Conservation (phyloP, 2,329 filamentous ascomycete species). For the Ceratocystis lukuohia region DNA sequence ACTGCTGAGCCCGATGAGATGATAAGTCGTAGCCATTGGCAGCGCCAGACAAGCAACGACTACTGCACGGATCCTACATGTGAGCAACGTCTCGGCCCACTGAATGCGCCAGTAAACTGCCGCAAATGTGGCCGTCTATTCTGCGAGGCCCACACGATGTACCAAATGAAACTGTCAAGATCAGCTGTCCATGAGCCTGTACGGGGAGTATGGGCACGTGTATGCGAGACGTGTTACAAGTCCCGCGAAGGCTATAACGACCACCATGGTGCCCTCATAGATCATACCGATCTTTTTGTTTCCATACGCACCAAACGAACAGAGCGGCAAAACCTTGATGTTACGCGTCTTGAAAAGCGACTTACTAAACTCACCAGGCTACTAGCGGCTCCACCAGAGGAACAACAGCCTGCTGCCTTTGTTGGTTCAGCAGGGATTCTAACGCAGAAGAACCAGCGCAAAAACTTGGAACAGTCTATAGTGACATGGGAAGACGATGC, state of each 20-base stretch:
- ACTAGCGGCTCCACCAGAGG: constrained; percentile 60
- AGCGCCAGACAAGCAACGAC: constrained; percentile 60
- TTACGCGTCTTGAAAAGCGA: constrained; percentile 80
- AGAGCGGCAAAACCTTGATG: constrained; percentile 74
- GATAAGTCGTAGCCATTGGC: constrained; percentile 82
- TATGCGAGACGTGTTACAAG: constrained; percentile 99
- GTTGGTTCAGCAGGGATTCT: constrained; percentile 42
- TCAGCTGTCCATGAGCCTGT: constrained; percentile 82
- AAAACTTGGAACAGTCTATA: constrained; percentile 75
- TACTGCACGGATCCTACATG: constrained; percentile 78
- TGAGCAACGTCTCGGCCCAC: constrained; percentile 61
- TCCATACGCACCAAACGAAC: constrained; percentile 61
- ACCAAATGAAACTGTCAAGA: constrained; percentile 93
- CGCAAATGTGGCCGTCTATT: constrained; percentile 85
- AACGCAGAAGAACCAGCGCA: constrained; percentile 61
- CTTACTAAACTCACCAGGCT: constrained; percentile 80
- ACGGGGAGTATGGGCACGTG: constrained; percentile 80
- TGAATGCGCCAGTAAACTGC: constrained; percentile 82
- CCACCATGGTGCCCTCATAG: constrained; percentile 55
- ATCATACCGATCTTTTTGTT: constrained; percentile 60
- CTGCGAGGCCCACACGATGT: constrained; percentile 97
- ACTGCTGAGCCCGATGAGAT: constrained; percentile 72
- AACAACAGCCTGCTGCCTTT: constrained; percentile 36
- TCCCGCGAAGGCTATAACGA: constrained; percentile 93
- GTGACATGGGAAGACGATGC: constrained; percentile 93